Evolutionary conservation across 2,329 filamentous ascomycete species (phyloP), one percentile per base, ranked within the genome.

Genomic region (Ophiosphaerella korrae): DNA sequence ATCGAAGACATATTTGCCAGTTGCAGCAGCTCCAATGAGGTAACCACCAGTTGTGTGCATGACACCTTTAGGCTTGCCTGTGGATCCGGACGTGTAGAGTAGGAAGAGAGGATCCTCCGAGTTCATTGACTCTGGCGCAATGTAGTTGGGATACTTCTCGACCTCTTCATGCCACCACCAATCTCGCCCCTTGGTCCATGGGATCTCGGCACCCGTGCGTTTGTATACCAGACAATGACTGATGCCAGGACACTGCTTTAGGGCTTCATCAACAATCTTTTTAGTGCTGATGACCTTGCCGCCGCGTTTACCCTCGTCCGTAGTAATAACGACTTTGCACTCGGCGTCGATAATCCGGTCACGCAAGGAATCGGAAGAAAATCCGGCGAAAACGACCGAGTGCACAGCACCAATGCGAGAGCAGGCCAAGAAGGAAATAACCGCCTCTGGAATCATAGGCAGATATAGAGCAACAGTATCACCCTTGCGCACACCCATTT

Each of bases 101-200:
- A 99, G 80, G 85, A 97, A 99, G 7, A 99, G 84, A 50, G 94
- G 94, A 71, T 99, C 94, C 76, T 99, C 94, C 1, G 94, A 89
- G 80, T 84, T 90, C 84, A 99, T 88, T 60, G 86, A 77, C 81
- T 95, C 92, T 9, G 93, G 92, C 26, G 93, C 81, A 70, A 95
- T 88, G 82, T 97, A 97, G 66, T 86, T 83, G 58, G 94, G 94
- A 85, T 91, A 97, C 81, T 97, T 97, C 74, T 95, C 90, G 48
- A 93, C 87, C 83, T 97, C 93, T 80, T 97, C 94, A 76, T 97
- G 92, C 94, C 94, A 99, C 94, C 94, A 99, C 71, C 85, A 83
- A 76, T 99, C 94, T 68, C 94, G 87, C 60, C 91, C 92, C 62
- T 85, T 77, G 45, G 91, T 96, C 89, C 89, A 93, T 58, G 93